Evolutionary conservation across 2,329 filamentous ascomycete genomes (phyloP).

Genomic region (Ceratocystis smalleyi): DNA sequence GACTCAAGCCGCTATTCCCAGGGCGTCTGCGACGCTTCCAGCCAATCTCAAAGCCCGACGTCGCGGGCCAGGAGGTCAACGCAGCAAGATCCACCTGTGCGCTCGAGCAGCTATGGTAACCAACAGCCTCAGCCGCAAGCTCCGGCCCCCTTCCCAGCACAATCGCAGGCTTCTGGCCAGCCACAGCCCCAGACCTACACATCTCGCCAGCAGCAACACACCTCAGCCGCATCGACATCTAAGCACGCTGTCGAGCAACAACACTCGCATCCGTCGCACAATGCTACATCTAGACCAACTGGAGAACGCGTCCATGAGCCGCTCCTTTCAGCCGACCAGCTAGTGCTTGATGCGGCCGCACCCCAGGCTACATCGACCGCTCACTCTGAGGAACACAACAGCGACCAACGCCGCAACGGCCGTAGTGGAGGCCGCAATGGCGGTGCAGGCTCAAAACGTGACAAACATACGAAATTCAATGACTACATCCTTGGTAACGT

Average conservation of each 20-base stretch:
- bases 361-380: conserved; percentile 31
- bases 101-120: conserved; percentile 22
- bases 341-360: conserved; percentile 28
- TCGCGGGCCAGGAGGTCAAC: conserved; percentile 20
- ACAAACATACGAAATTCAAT: conserved; percentile 76
- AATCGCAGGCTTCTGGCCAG: not conserved
- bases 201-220: conserved; percentile 1
- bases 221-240: not conserved
- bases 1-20: conserved; percentile 15
- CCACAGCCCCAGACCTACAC: conserved; percentile 2
- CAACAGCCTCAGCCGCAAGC: conserved; percentile 9
- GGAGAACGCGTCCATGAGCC: conserved; percentile 8
- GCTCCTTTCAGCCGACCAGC: conserved; percentile 13
- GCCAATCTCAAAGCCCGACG: conserved; percentile 6
- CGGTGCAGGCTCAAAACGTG: conserved; percentile 25
- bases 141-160: not conserved
- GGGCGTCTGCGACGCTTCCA: conserved; percentile 22
- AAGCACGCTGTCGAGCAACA: conserved; percentile 6
- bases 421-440: conserved; percentile 11
- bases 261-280: not conserved
- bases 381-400: conserved; percentile 25
- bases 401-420: conserved; percentile 12
- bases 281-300: conserved; percentile 22
- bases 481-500: conserved; percentile 94
- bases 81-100: conserved; percentile 25